Evolutionary conservation across 2,329 filamentous ascomycete species (phyloP), one percentile per base, ranked within the genome.

Genomic region (Ascochyta rabiei): DNA sequence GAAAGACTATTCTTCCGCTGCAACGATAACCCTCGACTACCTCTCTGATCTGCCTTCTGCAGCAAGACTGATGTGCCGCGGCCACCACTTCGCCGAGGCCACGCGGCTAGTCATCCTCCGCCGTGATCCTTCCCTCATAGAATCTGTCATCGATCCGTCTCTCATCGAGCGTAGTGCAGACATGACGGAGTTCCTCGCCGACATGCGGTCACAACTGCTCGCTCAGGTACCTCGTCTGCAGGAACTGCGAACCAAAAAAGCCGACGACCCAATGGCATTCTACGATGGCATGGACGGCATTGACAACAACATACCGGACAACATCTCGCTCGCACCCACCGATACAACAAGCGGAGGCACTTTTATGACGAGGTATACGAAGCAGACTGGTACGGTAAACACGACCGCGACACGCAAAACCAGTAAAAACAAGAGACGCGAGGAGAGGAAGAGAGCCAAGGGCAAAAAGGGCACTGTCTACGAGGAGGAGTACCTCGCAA

Each of bases 381-480:
- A 90, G 55, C 89, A 88, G 57, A 86, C 82, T 62, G 86, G 87
- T 19, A 92, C 90, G 18, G 82, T 86, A 2, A 89, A 86, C 18
- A 93, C 89, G 12, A 85, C 86, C 26, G 87, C 89, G 2, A 90
- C 87, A 44, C 84, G 92, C 12, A 89, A 89, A 54, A 96, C 91
- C 35, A 89, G 86, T 70, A 96, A 95, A 81, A 97, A 96, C 71
- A 86, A 92, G 47, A 83, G 89, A 21, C 84, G 92, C 18, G 95
- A 99, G 76, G 95, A 99, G 80, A 87, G 96, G 74, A 99, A 99
- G 83, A 86, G 93, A 15, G 95, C 95, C 0, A 82, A 91, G 7
- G 95, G 95, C 21, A 93, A 96, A 74, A 98, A 98, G 80, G 95
- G 95, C 10, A 96, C 91, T 15, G 90, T 99, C 5, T 99, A 99